phyloP scores from a whole-genome alignment of 2,329 filamentous ascomycete species.

The Colletotrichum simmondsii region DNA sequence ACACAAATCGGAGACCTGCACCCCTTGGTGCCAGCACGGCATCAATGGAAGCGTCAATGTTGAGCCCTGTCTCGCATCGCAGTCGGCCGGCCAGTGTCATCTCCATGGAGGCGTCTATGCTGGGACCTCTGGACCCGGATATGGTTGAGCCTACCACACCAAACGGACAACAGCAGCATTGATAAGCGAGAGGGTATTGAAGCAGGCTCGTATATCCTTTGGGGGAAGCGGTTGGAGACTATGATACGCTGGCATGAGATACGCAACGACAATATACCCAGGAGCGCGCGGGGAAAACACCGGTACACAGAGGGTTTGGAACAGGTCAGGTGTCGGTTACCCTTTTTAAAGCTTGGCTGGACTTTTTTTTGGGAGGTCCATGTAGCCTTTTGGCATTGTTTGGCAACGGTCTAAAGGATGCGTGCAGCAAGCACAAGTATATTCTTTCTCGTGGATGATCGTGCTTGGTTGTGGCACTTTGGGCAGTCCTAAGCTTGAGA shows the following conservation, averaged over 20 bases:
- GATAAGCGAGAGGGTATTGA: background rate
- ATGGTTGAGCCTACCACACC: constrained; percentile 13
- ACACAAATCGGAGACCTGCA: constrained; percentile 25
- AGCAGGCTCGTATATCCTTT: background rate
- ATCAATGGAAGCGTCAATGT: constrained; percentile 33
- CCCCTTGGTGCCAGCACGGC: constrained; percentile 34
- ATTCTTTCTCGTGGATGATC: constrained; percentile 16
- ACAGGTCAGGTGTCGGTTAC: constrained; percentile 11
- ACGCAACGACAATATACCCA: constrained; percentile 33
- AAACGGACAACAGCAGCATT: constrained; percentile 22
- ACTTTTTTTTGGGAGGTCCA: constrained; percentile 7
- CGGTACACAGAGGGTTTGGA: constrained; percentile 19
- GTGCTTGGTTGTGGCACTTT: constrained; percentile 12
- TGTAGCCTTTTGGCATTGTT: constrained; percentile 20
- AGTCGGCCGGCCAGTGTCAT: constrained; percentile 28
- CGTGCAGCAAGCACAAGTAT: background rate
- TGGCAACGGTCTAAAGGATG: background rate
- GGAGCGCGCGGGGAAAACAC: constrained; percentile 28
- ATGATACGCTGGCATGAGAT: constrained; percentile 32
- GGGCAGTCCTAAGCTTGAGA: background rate
- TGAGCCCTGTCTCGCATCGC: constrained; percentile 25
- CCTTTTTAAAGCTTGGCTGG: constrained; percentile 2
- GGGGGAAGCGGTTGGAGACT: background rate
- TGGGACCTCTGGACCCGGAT: constrained; percentile 16
- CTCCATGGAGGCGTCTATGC: constrained; percentile 32